Evolutionary conservation across 169 alveolate species (phyloP), one percentile per base, ranked within the genome.

Genomic region (Nephromyces sp.): DNA sequence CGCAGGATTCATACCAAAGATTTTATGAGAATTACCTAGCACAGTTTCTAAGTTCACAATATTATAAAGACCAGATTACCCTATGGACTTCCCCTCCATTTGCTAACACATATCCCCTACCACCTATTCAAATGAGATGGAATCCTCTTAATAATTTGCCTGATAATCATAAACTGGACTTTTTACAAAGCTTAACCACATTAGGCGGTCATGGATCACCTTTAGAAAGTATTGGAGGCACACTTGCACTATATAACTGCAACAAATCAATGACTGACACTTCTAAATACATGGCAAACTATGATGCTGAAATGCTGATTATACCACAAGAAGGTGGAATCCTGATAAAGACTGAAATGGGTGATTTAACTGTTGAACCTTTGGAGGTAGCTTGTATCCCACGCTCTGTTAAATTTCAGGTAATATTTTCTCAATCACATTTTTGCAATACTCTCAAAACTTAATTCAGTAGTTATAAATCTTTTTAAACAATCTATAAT

Each of bases 261-360:
- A 86, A 85, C 66, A 35, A 31, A 35, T 71, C 81, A 25, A 88
- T 88, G 93, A 32, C 2, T 67, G 68, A 25, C 30, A 6, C 57
- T 6, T 3, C 3, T 3, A 31, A 6, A 15, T 6, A 6, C 6
- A 31, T 6, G 67, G 72, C 6, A 63, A 64, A 75, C 28, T 72
- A 88, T 29, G 94, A 89, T 74, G 92, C 93, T n/a, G 94, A 89
- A 51, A 57, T 86, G 22, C 52, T 89, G 31, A 75, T 89, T 61
- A 86, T 89, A 3, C 94, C 94, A 32, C 79, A 87, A 68, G 57
- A 70, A 31, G 92, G 92, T 6, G 57, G 76, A 6, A 77, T 85
- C 32, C 52, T 15, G 1, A 69, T 89, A 3, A 82, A 72, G 21
- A 87, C 92, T 4, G 92, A 89, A 78, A 65, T 70, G 27, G 77